Conservation (phyloP, 306 rosid species). For the Carpinus viminea region DNA sequence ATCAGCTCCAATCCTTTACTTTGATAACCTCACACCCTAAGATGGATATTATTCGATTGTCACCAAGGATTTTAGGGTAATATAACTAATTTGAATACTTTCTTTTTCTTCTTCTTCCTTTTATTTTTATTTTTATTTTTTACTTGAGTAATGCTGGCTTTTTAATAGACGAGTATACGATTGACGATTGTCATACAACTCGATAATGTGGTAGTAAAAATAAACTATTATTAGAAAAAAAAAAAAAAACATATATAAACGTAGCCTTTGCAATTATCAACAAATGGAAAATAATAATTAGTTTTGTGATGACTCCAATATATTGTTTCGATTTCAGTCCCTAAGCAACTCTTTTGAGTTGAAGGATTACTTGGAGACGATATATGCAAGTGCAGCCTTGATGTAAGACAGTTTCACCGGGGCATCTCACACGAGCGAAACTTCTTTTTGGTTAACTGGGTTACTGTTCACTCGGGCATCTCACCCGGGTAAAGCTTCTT, state of each 20-base stretch:
- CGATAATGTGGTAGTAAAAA: too few species aligned
- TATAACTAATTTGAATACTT: background rate
- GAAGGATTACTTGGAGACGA: conserved; percentile 4
- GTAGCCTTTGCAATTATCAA: background rate
- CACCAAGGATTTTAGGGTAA: conserved; percentile 37
- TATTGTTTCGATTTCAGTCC: conserved; percentile 30
- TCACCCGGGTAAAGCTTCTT: too few species aligned
- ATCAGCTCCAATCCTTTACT: conserved; percentile 52
- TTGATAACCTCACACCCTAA: conserved; percentile 38
- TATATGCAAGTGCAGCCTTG: conserved; percentile 38
- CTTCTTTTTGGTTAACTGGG: too few species aligned
- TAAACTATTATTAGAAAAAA: too few species aligned
- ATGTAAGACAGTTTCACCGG: too few species aligned
- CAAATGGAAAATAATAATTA: background rate
- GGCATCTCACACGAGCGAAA: too few species aligned
- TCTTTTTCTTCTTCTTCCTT: background rate
- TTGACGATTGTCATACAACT: too few species aligned
- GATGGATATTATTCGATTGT: conserved; percentile 25
- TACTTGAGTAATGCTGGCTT: background rate
- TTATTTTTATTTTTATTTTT: too few species aligned
- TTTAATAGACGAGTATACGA: too few species aligned
- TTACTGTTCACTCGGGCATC: too few species aligned
- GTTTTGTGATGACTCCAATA: background rate
- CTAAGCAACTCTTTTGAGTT: conserved; percentile 38
- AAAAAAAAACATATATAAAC: background rate